Percentiles rank a stretch among this genome's conserved stretches.
Conservation (phyloP, 2,329 filamentous ascomycete genomes). For the Ophiocordyceps camponoti-rufipedis region DNA sequence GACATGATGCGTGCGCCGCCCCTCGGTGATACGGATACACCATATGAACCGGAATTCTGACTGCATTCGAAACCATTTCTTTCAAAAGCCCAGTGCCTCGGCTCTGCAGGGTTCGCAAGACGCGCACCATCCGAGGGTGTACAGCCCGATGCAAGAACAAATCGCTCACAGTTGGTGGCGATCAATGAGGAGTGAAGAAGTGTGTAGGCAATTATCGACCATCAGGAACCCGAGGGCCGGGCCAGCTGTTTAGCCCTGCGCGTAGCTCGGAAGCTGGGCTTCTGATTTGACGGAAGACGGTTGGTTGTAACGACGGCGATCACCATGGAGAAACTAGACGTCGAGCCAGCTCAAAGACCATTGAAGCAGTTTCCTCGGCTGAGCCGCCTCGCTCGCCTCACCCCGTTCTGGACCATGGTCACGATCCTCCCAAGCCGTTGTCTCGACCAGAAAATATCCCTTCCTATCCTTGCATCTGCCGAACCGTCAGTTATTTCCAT, state of each 20-base stretch:
- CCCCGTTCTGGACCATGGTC: constrained; percentile 6
- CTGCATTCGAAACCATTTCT: not conserved
- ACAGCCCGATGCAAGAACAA: too few relatives aligned
- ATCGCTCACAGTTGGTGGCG: too few relatives aligned
- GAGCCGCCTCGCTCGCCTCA: constrained; percentile 7
- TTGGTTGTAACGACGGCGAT: too few relatives aligned
- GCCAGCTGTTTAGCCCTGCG: too few relatives aligned
- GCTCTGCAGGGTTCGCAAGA: too few relatives aligned
- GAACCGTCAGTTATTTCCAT: not conserved
- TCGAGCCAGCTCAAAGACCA: constrained; percentile 18
- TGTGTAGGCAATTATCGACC: too few relatives aligned
- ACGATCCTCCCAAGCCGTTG: constrained; percentile 38
- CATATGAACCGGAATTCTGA: not conserved
- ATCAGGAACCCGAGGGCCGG: too few relatives aligned
- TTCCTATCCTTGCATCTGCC: constrained; percentile 39
- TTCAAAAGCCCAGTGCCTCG: too few relatives aligned
- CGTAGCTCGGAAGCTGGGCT: too few relatives aligned
- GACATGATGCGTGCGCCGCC: not conserved
- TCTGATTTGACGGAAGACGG: too few relatives aligned
- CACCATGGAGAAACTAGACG: not conserved
- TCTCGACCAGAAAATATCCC: constrained; percentile 41
- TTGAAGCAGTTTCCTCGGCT: constrained; percentile 6
- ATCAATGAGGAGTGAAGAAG: too few relatives aligned
- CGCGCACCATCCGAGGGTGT: too few relatives aligned
- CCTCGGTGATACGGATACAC: not conserved